Conservation (phyloP, 2,329 filamentous ascomycete species). For the Aspergillus neotritici region DNA sequence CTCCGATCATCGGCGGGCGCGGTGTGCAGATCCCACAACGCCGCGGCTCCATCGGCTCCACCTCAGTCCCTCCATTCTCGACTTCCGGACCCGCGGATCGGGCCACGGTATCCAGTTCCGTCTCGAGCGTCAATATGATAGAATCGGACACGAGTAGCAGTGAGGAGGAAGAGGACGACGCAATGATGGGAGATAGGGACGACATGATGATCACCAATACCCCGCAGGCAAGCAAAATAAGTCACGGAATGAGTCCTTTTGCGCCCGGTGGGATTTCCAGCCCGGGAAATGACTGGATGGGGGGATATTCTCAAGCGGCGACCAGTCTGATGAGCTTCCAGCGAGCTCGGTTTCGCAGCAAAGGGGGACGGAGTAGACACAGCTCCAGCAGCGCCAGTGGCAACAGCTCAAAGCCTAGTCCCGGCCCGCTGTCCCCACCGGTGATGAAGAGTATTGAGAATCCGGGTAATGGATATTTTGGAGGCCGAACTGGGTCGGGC, state of each 20-base stretch:
- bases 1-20: slow-evolving; percentile 72
- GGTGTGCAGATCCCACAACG: slow-evolving; percentile 55
- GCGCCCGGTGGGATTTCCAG: slow-evolving; percentile 46
- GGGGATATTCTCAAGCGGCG: slow-evolving; percentile 60
- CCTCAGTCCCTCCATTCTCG: slow-evolving; percentile 60
- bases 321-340: slow-evolving; percentile 77
- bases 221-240: slow-evolving; percentile 64
- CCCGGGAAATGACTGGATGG: slow-evolving; percentile 58
- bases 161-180: slow-evolving; percentile 51
- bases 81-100: slow-evolving; percentile 65
- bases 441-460: slow-evolving; percentile 52
- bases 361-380: slow-evolving; percentile 55
- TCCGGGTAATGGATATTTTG: slow-evolving; percentile 50
- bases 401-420: slow-evolving; percentile 62
- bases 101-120: slow-evolving; percentile 69
- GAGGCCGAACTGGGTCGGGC: slow-evolving; percentile 40
- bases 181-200: slow-evolving; percentile 64
- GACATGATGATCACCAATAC: slow-evolving; percentile 72
- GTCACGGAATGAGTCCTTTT: slow-evolving; percentile 42
- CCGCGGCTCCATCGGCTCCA: slow-evolving; percentile 56
- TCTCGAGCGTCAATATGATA: slow-evolving; percentile 73
- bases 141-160: slow-evolving; percentile 72
- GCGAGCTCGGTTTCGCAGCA: slow-evolving; percentile 50
- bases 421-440: slow-evolving; percentile 72
- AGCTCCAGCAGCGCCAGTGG: slow-evolving; percentile 66